These are phyloP conservation scores for Herpetomonas tarakana DNA, from an alignment of 208 protist species.

Conservation along the genomic window DNA sequence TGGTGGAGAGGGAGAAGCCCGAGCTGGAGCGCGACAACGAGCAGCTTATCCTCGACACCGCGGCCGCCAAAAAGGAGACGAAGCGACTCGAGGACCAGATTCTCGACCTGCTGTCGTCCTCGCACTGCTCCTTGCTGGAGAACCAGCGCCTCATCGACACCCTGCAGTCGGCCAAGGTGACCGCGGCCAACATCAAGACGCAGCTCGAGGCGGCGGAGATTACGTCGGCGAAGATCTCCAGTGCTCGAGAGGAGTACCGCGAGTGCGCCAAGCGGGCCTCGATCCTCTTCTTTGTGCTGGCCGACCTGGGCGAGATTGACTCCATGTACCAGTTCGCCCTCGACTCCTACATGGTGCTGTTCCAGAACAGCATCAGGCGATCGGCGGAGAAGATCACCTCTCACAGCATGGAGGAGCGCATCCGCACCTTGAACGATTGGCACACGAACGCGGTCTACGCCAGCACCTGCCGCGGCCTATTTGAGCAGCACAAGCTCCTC, in stretches of 20 bases:
- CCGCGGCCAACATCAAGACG: constrained; percentile 93
- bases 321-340: constrained; percentile 99
- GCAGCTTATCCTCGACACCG: constrained; percentile 94
- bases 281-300: constrained; percentile 98
- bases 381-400: constrained; percentile 88
- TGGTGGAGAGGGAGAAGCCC: constrained; percentile 96
- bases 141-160: constrained; percentile 97
- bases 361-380: constrained; percentile 95
- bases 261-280: constrained; percentile 94
- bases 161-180: constrained; percentile 97
- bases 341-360: constrained; percentile 97
- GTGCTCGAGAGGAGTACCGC: constrained; percentile 96
- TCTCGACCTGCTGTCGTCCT: constrained; percentile 92
- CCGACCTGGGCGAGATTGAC: constrained; percentile 96
- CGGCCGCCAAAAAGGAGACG: constrained; percentile 92
- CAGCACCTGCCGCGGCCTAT: constrained; percentile 97
- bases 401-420: constrained; percentile 88
- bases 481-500: constrained; percentile 99
- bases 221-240: constrained; percentile 96
- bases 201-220: constrained; percentile 91
- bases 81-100: constrained; percentile 98
- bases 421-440: constrained; percentile 95
- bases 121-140: constrained; percentile 95
- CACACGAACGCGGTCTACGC: constrained; percentile 98
- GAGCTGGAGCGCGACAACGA: constrained; percentile 98